These are phyloP conservation scores for Acanthochlamys bracteata DNA, from an alignment of 106 monocot species.

Conservation along the genomic window DNA sequence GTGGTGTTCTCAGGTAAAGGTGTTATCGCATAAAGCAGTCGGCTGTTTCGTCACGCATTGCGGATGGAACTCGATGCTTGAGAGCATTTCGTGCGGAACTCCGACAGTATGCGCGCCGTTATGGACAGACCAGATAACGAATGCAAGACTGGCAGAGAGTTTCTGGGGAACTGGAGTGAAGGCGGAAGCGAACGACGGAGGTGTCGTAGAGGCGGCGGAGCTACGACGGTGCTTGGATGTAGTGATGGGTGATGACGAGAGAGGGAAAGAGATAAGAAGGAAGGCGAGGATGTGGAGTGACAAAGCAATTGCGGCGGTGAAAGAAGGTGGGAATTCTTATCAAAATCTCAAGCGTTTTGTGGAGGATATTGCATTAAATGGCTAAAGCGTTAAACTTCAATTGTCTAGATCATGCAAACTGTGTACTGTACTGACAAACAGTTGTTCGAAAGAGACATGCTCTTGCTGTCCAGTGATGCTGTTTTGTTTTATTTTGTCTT, in stretches of 20 bases:
- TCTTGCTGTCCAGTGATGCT: too few relatives aligned
- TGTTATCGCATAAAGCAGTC: conserved; percentile 29
- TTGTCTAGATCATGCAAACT: too few relatives aligned
- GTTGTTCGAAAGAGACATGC: too few relatives aligned
- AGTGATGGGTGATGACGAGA: conserved; percentile 6
- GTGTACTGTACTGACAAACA: too few relatives aligned
- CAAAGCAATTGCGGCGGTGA: neutral
- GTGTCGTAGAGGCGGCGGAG: conserved; percentile 26
- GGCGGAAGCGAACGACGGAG: conserved; percentile 11
- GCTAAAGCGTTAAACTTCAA: too few relatives aligned
- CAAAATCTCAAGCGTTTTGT: conserved; percentile 1
- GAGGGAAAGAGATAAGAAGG: neutral
- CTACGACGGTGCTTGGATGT: conserved; percentile 21
- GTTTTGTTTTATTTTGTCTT: too few relatives aligned
- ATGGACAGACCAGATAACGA: conserved; percentile 31
- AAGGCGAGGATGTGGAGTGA: neutral
- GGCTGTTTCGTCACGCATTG: conserved; percentile 63
- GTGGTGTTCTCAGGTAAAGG: conserved; percentile 38
- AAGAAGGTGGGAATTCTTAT: neutral
- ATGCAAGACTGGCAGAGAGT: conserved; percentile 22
- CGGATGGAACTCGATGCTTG: conserved; percentile 45
- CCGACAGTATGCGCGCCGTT: conserved; percentile 25
- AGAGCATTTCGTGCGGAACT: conserved; percentile 25
- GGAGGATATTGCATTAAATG: too few relatives aligned
- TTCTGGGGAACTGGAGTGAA: conserved; percentile 32